These are phyloP conservation scores for Bacterosira constricta DNA, from an alignment of 108 stramenopile species.

Conservation along the genomic window DNA sequence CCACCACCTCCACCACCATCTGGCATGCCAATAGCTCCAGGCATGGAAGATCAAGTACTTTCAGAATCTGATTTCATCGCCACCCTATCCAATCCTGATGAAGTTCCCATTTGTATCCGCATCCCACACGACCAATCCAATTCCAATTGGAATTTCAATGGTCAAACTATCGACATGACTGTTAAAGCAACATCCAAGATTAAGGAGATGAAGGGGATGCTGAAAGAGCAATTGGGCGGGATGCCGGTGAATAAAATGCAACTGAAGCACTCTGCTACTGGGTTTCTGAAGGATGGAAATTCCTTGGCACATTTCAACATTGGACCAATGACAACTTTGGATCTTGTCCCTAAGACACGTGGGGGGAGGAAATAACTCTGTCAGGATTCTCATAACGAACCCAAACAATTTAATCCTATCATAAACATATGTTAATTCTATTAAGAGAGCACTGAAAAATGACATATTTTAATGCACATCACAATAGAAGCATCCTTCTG, in stretches of 20 bases:
- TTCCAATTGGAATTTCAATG: slow-evolving; percentile 83
- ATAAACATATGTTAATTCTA: too few relatives aligned
- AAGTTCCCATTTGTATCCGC: slow-evolving; percentile 65
- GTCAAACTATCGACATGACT: slow-evolving; percentile 73
- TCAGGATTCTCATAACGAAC: too few relatives aligned
- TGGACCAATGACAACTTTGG: slow-evolving; percentile 68
- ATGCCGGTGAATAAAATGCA: slow-evolving; percentile 91
- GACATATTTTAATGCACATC: too few relatives aligned
- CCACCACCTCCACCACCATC: slow-evolving; percentile 19
- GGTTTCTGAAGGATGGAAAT: slow-evolving; percentile 70
- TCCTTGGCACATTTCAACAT: slow-evolving; percentile 75
- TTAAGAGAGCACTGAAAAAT: too few relatives aligned
- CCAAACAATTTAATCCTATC: too few relatives aligned
- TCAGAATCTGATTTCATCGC: slow-evolving; percentile 71
- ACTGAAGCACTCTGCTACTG: slow-evolving; percentile 60
- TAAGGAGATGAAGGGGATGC: slow-evolving; percentile 71
- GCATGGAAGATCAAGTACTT: slow-evolving; percentile 23
- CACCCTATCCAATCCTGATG: slow-evolving; percentile 56
- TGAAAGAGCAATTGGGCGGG: slow-evolving; percentile 59
- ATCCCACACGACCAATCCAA: slow-evolving; percentile 76
- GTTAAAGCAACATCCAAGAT: slow-evolving; percentile 68
- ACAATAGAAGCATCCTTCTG: too few relatives aligned
- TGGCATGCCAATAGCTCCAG: slow-evolving; percentile 2
- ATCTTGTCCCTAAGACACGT: slow-evolving; percentile 74
- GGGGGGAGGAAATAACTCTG: slow-evolving; percentile 71